These are phyloP conservation scores for Pontederia paniculata DNA, from an alignment of 176 grass and related monocot genomes.

Conservation along the genomic window DNA sequence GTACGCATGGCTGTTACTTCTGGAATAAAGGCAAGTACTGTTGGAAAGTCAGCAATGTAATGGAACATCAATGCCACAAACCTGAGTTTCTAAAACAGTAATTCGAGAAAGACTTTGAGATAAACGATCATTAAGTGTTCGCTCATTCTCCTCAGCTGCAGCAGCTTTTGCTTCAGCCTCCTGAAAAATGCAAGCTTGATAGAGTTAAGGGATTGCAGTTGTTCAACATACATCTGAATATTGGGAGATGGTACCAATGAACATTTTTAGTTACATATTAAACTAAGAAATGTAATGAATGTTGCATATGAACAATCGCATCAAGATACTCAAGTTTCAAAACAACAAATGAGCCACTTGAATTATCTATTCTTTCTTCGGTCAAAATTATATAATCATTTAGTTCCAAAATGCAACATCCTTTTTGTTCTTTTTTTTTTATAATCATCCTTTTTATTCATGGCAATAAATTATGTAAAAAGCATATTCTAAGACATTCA, in stretches of 20 bases:
- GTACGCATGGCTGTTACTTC: too few species aligned
- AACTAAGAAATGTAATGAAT: too few species aligned
- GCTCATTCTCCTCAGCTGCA: constrained; percentile 83
- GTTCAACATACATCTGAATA: constrained; percentile 9
- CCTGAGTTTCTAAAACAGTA: constrained; percentile 96
- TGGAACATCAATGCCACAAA: constrained; percentile 7
- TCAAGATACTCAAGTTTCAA: too few species aligned
- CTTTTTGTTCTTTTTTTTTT: neutral
- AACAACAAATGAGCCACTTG: too few species aligned
- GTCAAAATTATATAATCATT: neutral
- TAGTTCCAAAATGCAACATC: neutral
- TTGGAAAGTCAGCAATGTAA: neutral
- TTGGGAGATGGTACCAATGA: too few species aligned
- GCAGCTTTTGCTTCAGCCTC: constrained; percentile 98
- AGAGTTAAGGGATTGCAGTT: neutral
- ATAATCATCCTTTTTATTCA: neutral
- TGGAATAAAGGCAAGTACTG: neutral
- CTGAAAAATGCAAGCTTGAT: too few species aligned
- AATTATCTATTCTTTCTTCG: too few species aligned
- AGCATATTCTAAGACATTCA: neutral
- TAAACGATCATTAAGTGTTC: constrained; percentile 72
- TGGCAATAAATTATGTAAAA: neutral
- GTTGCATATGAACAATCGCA: too few species aligned
- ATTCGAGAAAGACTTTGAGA: constrained; percentile 76
- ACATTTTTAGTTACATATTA: too few species aligned